These are phyloP conservation scores for Umbelopsis vinacea DNA, from an alignment of 192 early-diverging fungal species.

Conservation along the genomic window DNA sequence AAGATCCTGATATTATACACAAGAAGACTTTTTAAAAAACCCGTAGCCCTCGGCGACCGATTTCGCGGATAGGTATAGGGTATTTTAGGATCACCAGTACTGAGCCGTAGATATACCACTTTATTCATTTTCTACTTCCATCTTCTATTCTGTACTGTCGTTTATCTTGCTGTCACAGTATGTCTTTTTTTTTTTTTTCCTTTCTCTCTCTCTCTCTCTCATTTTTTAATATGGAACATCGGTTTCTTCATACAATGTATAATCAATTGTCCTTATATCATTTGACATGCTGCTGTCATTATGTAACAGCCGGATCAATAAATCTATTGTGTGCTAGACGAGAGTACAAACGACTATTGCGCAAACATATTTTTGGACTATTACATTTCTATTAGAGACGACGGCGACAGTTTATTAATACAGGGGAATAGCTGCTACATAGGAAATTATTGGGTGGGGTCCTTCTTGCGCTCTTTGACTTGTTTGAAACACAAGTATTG, in stretches of 20 bases:
- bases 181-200: not conserved
- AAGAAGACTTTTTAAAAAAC: conserved; percentile 69
- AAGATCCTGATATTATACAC: conserved; percentile 94
- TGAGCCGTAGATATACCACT: conserved; percentile 10
- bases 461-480: conserved; percentile 36
- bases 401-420: not conserved
- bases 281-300: conserved; percentile 3
- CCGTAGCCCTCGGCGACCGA: not conserved
- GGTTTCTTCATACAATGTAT: conserved; percentile 11
- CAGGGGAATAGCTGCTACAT: not conserved
- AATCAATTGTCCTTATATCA: conserved; percentile 16
- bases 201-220: not conserved
- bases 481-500: conserved; percentile 65
- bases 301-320: not conserved
- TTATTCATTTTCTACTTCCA: not conserved
- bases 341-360: no score
- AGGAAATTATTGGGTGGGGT: not conserved
- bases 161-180: conserved; percentile 9
- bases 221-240: not conserved
- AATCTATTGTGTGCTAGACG: conserved; percentile 5
- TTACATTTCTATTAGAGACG: no score
- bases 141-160: conserved; percentile 5
- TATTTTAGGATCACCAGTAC: not conserved
- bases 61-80: not conserved
- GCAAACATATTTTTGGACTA: no score